These are phyloP conservation scores for Rauvolfia tetraphylla DNA, from an alignment of 257 asterid species.

Conservation along the genomic window DNA sequence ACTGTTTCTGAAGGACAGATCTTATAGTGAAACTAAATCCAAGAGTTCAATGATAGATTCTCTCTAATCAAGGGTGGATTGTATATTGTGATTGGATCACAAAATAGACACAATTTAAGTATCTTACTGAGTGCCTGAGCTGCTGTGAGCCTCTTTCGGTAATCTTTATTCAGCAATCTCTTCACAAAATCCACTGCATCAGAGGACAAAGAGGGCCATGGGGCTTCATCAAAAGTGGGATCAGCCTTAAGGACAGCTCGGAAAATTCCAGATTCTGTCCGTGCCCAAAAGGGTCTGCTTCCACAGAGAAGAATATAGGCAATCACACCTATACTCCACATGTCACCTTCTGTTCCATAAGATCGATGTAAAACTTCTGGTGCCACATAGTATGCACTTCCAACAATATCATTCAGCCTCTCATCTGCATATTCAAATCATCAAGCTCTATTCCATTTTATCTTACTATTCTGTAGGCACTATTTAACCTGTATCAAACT, in stretches of 20 bases:
- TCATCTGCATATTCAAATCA: conserved; percentile 45
- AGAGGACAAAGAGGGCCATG: conserved; percentile 77
- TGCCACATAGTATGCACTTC: conserved; percentile 84
- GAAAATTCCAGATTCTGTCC: conserved; percentile 75
- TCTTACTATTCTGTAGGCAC: neutral
- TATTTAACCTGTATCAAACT: conserved; percentile 6
- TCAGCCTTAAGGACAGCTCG: conserved; percentile 65
- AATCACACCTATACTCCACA: conserved; percentile 97
- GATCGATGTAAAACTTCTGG: conserved; percentile 86
- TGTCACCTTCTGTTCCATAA: conserved; percentile 90
- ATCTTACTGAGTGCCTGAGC: conserved; percentile 87
- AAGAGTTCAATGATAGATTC: neutral
- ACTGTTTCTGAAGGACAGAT: neutral
- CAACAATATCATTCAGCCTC: conserved; percentile 87
- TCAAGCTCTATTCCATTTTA: conserved; percentile 18
- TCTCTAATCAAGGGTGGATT: neutral
- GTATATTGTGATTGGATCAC: neutral
- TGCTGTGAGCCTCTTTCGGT: conserved; percentile 81
- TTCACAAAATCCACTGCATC: conserved; percentile 87
- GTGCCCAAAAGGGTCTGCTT: conserved; percentile 79
- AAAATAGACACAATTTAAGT: conserved; percentile 1
- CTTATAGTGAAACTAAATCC: neutral
- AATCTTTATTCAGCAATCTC: conserved; percentile 78
- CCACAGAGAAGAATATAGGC: conserved; percentile 88
- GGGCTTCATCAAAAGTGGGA: conserved; percentile 74